Conservation (phyloP, 73 alveolate species). For the Paramecium pentaurelia region DNA sequence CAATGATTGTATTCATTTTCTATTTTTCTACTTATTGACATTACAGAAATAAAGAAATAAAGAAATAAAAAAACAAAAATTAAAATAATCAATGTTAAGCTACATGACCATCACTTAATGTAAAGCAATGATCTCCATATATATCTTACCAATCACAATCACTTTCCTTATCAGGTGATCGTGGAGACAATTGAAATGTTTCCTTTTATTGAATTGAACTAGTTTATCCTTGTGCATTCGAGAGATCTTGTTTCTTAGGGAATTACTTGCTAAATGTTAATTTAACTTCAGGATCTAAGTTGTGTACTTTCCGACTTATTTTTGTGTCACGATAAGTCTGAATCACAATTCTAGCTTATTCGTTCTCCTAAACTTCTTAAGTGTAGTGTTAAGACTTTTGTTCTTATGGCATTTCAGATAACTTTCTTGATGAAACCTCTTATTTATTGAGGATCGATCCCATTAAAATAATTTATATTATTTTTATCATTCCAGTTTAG, state of each 20-base stretch:
- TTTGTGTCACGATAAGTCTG: constrained; percentile 6
- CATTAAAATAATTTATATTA: not conserved
- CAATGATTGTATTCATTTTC: not conserved
- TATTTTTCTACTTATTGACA: not conserved
- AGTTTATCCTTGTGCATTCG: not conserved
- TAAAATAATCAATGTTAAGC: not conserved
- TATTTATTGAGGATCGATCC: constrained; percentile 8
- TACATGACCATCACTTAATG: constrained; percentile 35
- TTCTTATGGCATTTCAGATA: not conserved
- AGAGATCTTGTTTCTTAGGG: not conserved
- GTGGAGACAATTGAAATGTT: not conserved
- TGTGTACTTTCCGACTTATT: not conserved
- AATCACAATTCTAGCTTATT: not conserved
- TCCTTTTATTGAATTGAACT: constrained; percentile 37
- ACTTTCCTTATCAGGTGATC: constrained; percentile 20
- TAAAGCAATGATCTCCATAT: not conserved
- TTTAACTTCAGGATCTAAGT: constrained; percentile 31
- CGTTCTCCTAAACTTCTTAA: not conserved
- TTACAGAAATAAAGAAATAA: not conserved
- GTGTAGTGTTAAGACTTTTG: not conserved
- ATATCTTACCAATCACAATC: constrained; percentile 37
- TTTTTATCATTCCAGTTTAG: not conserved
- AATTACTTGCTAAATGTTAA: not conserved
- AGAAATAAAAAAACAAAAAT: not conserved
- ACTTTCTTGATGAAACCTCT: not conserved